phyloP scores from a whole-genome alignment of 1,284 basidiomycete species.

The Lentinus polychrous region DNA sequence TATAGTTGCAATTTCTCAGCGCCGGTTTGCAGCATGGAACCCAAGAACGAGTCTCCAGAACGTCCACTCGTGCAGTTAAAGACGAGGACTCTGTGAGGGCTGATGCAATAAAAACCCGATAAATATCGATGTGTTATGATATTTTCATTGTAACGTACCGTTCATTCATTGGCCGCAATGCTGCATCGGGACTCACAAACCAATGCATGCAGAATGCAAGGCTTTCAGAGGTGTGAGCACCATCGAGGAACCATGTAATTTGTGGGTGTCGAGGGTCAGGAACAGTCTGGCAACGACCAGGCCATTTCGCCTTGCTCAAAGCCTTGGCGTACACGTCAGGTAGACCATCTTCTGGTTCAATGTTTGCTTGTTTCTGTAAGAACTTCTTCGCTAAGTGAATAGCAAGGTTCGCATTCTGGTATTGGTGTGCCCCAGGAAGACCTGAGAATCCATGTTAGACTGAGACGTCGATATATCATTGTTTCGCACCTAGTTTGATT shows the following conservation, averaged over 20 bases:
- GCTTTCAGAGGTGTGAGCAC: slow-evolving; percentile 93
- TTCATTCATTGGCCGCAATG: slow-evolving; percentile 26
- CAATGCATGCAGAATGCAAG: slow-evolving; percentile 83
- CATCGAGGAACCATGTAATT: slow-evolving; percentile 88
- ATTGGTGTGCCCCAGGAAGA: slow-evolving; percentile 85
- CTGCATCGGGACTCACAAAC: slow-evolving; percentile 60
- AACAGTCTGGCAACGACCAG: slow-evolving; percentile 93
- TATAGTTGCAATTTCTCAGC: slow-evolving; percentile 39
- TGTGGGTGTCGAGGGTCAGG: slow-evolving; percentile 41
- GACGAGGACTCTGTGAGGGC: slow-evolving; percentile 58
- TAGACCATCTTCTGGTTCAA: slow-evolving; percentile 28
- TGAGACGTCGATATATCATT: background rate
- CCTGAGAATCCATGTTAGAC: slow-evolving; percentile 36
- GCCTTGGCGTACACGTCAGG: slow-evolving; percentile 53
- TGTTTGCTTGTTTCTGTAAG: slow-evolving; percentile 36
- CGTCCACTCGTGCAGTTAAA: slow-evolving; percentile 97
- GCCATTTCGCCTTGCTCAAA: slow-evolving; percentile 78
- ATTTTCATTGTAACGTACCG: slow-evolving; percentile 11
- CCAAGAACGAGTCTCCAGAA: slow-evolving; percentile 70
- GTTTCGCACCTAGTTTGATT: slow-evolving; percentile 54
- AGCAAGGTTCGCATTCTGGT: slow-evolving; percentile 87
- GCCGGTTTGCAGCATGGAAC: slow-evolving; percentile 45
- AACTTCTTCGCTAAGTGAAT: slow-evolving; percentile 72
- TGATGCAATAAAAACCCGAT: slow-evolving; percentile 12
- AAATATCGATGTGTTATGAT: slow-evolving; percentile 2